Evolutionary conservation across 2,329 filamentous ascomycete species (phyloP), one percentile per base, ranked within the genome.

Genomic region (Arthroderma sp.): DNA sequence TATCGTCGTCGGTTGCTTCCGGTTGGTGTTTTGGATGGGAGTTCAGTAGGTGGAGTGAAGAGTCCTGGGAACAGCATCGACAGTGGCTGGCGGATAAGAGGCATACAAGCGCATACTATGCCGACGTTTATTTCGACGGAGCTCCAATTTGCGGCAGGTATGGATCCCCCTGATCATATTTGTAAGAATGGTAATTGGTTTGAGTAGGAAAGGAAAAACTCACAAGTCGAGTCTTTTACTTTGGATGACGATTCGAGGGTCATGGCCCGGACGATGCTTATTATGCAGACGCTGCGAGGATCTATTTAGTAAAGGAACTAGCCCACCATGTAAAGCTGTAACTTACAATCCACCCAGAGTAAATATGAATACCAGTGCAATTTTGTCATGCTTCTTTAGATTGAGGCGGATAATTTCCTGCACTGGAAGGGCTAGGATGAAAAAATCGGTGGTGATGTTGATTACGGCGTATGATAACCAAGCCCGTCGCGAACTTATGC

Each of bases 251-350:
- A 8, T 8, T 29, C 7, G 15, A 50, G 43, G 1, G 43, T 49
- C 4, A 37, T 48, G 44, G 64, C 60, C 9, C 67, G 63, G 45
- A 69, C 47, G 38, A 68, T 65, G 8, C 66, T 68, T 2, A 66
- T 68, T 33, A 68, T 51, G 29, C 58, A 64, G 31, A 62, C 58
- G 38, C 59, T 22, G 63, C 38, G 22, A 42, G 27, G n/a, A 22
- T 30, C 29, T 3, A 36, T 28, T 48, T 36, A 41, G 31, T 11
- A 7, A 15, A 4, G 34, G 7, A 6, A n/a, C 29, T 43, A 10
- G 4, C 10, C 7, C 30, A 15, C 6, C 28, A 34, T 29, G 5
- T 3, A 42, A 27, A 31, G 10, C 29, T 29, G 38, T 11, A 31
- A 28, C 49, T 43, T 34, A 50, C 47, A 50, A 50, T 28, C 46